Percentiles rank a stretch among this genome's conserved stretches.
Conservation (phyloP, 2,329 filamentous ascomycete genomes). For the Colletotrichum costaricense region DNA sequence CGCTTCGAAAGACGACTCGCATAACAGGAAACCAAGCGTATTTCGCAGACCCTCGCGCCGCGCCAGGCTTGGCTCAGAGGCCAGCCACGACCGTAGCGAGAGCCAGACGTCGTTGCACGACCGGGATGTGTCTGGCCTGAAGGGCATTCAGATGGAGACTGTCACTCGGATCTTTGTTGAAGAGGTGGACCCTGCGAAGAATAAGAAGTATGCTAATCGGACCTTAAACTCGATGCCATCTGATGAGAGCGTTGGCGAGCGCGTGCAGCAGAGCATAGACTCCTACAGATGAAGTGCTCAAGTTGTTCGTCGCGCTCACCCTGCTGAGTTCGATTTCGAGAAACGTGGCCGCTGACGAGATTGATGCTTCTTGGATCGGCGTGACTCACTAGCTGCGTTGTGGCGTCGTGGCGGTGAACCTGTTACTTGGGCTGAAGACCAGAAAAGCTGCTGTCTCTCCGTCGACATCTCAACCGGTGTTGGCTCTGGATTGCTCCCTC, state of each 20-base stretch:
- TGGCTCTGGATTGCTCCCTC: not conserved
- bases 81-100: constrained; percentile 14
- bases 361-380: not conserved
- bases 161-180: constrained; percentile 56
- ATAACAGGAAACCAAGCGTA: not conserved
- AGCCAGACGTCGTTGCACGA: constrained; percentile 16
- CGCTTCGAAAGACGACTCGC: not conserved
- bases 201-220: constrained; percentile 23
- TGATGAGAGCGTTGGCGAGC: constrained; percentile 2
- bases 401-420: not conserved
- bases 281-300: not conserved
- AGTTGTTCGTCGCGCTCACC: not conserved
- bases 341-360: not conserved
- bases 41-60: constrained; percentile 9
- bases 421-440: not conserved
- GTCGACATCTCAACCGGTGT: too few relatives aligned
- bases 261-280: constrained; percentile 13
- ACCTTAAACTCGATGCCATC: not conserved
- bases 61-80: not conserved
- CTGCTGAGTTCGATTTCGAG: not conserved
- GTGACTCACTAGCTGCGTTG: not conserved
- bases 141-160: constrained; percentile 56
- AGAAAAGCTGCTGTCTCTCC: not conserved
- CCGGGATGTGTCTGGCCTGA: not conserved
- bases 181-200: constrained; percentile 43